phyloP scores from a whole-genome alignment of 805 yeast genomes.

The Ogataea nitratoaversa region DNA sequence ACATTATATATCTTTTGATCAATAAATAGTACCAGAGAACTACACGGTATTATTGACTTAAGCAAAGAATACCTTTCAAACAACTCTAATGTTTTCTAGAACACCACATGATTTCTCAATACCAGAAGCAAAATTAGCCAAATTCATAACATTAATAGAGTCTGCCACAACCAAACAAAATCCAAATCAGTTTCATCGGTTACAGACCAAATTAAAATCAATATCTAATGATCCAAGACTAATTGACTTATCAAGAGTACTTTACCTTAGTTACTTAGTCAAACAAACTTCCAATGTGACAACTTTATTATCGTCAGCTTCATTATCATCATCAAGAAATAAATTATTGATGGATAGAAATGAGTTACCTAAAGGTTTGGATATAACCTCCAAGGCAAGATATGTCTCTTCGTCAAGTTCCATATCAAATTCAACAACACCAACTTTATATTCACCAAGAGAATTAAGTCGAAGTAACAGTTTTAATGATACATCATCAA shows the following conservation, averaged over 20 bases:
- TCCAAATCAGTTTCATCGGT: not conserved
- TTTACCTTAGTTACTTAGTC: constrained; percentile 6
- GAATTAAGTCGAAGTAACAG: constrained; percentile 10
- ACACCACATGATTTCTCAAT: not conserved
- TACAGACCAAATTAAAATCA: not conserved
- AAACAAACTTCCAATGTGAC: not conserved
- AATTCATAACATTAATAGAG: not conserved
- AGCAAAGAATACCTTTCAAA: too few relatives aligned
- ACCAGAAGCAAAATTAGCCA: not conserved
- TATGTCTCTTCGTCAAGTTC: not conserved
- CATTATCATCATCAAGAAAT: too few relatives aligned
- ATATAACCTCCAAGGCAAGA: too few relatives aligned
- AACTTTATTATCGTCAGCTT: too few relatives aligned
- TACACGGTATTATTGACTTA: too few relatives aligned
- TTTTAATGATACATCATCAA: not conserved
- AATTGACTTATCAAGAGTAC: constrained; percentile 1
- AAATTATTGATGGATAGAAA: too few relatives aligned
- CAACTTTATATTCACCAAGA: constrained; percentile 18
- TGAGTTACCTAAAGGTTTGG: too few relatives aligned
- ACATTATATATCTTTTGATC: too few relatives aligned
- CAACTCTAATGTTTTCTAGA: not conserved
- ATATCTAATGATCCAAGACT: constrained; percentile 1
- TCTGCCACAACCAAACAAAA: too few relatives aligned
- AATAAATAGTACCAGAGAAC: too few relatives aligned
- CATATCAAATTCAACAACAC: constrained; percentile 6